Conservation (phyloP, 78 protist species). For the Planoprotostelium fungivorum region DNA sequence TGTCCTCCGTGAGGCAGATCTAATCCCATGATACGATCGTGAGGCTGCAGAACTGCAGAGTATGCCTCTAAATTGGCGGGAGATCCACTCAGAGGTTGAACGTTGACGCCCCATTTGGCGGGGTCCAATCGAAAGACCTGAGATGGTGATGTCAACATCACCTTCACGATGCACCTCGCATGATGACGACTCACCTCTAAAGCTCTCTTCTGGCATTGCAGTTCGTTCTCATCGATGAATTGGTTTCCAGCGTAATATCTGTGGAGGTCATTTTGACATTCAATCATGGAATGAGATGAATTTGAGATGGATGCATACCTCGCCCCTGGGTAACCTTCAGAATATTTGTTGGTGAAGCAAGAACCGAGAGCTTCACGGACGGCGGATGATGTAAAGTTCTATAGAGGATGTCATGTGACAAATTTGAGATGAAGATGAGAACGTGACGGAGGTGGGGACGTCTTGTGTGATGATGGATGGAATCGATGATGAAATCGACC, state of each 20-base stretch:
- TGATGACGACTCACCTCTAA: too few species aligned
- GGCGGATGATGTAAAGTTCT: conserved; percentile 97
- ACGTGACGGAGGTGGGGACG: neutral
- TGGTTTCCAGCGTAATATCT: conserved; percentile 98
- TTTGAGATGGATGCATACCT: conserved; percentile 3
- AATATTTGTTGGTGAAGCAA: conserved; percentile 97
- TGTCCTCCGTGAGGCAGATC: conserved; percentile 99
- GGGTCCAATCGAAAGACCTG: conserved; percentile 87
- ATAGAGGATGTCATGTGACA: too few species aligned
- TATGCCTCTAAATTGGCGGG: conserved; percentile 96
- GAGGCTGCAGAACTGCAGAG: conserved; percentile 93
- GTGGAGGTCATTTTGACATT: neutral
- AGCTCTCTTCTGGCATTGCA: conserved; percentile 90
- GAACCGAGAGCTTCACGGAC: conserved; percentile 98
- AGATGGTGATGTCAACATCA: too few species aligned
- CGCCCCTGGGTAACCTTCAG: conserved; percentile 97
- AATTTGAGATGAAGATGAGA: too few species aligned
- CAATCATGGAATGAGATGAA: neutral
- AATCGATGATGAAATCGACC: neutral
- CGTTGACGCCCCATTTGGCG: conserved; percentile 98
- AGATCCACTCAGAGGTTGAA: conserved; percentile 92
- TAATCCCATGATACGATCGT: conserved; percentile 98
- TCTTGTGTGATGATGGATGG: neutral
- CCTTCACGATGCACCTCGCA: too few species aligned
- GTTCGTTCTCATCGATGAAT: conserved; percentile 88